Conservation (phyloP, 306 rosid species). For the Lupinus albus region DNA sequence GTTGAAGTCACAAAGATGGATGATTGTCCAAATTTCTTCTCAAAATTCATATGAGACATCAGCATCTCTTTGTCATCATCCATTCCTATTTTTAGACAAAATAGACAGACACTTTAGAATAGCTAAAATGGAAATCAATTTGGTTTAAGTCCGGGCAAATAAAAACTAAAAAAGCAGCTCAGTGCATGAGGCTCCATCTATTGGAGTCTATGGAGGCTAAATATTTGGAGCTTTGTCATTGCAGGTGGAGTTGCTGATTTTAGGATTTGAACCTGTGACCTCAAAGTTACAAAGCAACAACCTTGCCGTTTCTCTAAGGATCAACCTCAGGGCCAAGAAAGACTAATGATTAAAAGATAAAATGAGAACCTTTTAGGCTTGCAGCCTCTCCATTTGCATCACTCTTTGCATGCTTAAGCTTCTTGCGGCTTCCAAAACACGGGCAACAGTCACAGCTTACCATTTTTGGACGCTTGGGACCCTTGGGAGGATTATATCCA, state of each 20-base stretch:
- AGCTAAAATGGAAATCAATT: neutral
- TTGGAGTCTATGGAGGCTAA: too few species aligned
- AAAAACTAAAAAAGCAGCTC: too few species aligned
- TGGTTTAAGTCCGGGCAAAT: neutral
- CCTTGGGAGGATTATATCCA: constrained; percentile 77
- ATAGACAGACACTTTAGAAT: neutral
- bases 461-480: constrained; percentile 81
- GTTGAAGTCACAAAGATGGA: constrained; percentile 80
- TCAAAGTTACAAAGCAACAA: too few species aligned
- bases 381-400: constrained; percentile 59
- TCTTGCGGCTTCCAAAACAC: constrained; percentile 69
- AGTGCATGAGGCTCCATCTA: too few species aligned
- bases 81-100: constrained; percentile 43
- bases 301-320: too few species aligned
- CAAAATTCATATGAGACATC: constrained; percentile 80
- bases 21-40: constrained; percentile 74
- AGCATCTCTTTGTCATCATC: constrained; percentile 66
- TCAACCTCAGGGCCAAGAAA: too few species aligned
- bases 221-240: too few species aligned
- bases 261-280: too few species aligned
- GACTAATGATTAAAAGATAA: constrained; percentile 2
- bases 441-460: constrained; percentile 78
- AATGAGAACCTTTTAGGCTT: constrained; percentile 49
- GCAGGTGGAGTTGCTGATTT: too few species aligned
- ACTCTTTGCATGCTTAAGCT: constrained; percentile 55